A percentile compares a stretch with the other conserved stretches of the same genome.
These are phyloP conservation scores for Orbilia quercus DNA, from an alignment of 2,329 filamentous ascomycete species.

Conservation along the genomic window DNA sequence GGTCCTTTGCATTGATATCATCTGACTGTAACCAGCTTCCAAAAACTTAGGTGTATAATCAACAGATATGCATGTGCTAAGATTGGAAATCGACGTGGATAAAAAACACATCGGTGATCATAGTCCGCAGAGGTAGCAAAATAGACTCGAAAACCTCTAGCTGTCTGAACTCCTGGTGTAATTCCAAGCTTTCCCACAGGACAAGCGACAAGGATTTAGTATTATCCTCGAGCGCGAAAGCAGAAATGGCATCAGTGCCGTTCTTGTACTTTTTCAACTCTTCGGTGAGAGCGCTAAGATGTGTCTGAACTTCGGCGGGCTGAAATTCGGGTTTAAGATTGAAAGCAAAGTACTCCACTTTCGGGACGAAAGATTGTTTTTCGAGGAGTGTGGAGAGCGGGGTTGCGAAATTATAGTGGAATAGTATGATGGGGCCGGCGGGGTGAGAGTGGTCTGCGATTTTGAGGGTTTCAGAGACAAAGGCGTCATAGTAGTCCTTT, in stretches of 20 bases:
- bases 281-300: not conserved
- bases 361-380: slow-evolving; percentile 6
- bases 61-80: too few species aligned
- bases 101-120: not conserved
- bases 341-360: slow-evolving; percentile 35
- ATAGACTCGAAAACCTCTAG: slow-evolving; percentile 1
- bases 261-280: not conserved
- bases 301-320: not conserved
- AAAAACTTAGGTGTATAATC: too few species aligned
- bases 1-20: too few species aligned
- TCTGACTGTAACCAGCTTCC: too few species aligned
- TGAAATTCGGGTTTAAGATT: not conserved
- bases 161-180: slow-evolving; percentile 3
- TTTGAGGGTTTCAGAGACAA: slow-evolving; percentile 11
- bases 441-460: slow-evolving; percentile 10
- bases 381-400: slow-evolving; percentile 17
- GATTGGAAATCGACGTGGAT: slow-evolving; percentile 25
- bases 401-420: slow-evolving; percentile 30
- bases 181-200: slow-evolving; percentile 12
- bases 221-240: slow-evolving; percentile 13
- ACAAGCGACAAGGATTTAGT: not conserved
- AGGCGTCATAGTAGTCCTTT: slow-evolving; percentile 14
- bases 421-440: slow-evolving; percentile 12
- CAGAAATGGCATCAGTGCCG: not conserved
- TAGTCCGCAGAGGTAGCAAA: not conserved